phyloP scores from a whole-genome alignment of 106 monocot genomes.

The Dioscorea zingiberensis region DNA sequence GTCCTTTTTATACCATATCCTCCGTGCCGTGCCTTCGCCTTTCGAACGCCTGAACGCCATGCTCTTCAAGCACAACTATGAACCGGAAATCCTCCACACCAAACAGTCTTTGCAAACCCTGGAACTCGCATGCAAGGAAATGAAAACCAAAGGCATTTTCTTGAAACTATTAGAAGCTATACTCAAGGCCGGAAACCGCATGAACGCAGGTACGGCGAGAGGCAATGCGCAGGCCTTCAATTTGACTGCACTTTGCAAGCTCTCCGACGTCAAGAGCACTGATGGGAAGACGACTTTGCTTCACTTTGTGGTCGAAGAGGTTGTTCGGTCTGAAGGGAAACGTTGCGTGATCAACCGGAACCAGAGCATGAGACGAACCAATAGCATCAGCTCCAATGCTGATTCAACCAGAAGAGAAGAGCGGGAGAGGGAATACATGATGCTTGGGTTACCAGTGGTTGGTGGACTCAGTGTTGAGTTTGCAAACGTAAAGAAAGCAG shows the following conservation, averaged over 20 bases:
- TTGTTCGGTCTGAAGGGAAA: constrained; percentile 82
- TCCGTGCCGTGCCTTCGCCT: constrained; percentile 41
- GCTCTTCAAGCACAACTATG: constrained; percentile 62
- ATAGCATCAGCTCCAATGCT: constrained; percentile 14
- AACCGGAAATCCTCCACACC: constrained; percentile 42
- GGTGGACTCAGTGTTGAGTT: constrained; percentile 50
- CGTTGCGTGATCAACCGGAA: constrained; percentile 48
- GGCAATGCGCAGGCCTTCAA: constrained; percentile 94
- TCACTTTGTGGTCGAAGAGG: constrained; percentile 84
- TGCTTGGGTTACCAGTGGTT: constrained; percentile 55
- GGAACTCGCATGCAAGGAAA: constrained; percentile 72
- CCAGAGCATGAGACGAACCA: constrained; percentile 34
- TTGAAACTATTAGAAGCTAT: constrained; percentile 80
- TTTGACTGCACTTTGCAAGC: constrained; percentile 67
- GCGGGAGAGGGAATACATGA: constrained; percentile 56
- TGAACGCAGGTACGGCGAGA: constrained; percentile 88
- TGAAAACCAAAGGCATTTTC: constrained; percentile 58
- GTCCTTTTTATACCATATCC: constrained; percentile 77
- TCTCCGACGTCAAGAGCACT: constrained; percentile 89
- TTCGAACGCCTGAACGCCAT: constrained; percentile 66
- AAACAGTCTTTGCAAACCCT: constrained; percentile 43
- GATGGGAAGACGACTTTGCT: constrained; percentile 86
- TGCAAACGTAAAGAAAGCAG: constrained; percentile 54
- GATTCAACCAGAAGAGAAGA: constrained; percentile 26
- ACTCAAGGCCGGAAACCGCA: constrained; percentile 82